Percentiles rank a stretch among this genome's conserved stretches.
These are phyloP conservation scores for Colletotrichum spaethianum DNA, from an alignment of 2,329 filamentous ascomycete genomes.

Conservation along the genomic window DNA sequence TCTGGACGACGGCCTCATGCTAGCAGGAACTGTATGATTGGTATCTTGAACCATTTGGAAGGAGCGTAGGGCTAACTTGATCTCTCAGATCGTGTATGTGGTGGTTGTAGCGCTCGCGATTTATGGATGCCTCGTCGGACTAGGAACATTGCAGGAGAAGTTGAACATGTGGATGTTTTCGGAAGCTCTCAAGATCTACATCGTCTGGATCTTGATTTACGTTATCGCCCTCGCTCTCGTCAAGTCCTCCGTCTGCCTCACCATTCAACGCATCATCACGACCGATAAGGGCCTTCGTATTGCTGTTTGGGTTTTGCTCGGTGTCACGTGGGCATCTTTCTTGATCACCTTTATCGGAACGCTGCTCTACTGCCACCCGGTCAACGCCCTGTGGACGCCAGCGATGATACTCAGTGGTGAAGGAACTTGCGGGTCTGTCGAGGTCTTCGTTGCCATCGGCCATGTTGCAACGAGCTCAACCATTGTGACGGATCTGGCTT, in stretches of 20 bases:
- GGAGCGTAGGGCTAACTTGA: background rate
- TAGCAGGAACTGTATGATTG: constrained; percentile 37
- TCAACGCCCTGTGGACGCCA: constrained; percentile 48
- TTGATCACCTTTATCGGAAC: constrained; percentile 50
- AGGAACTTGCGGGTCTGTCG: constrained; percentile 41
- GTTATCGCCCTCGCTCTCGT: constrained; percentile 44
- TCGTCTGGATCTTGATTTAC: constrained; percentile 48
- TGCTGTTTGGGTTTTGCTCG: constrained; percentile 42
- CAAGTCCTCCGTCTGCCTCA: constrained; percentile 54
- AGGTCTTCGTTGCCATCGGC: constrained; percentile 45
- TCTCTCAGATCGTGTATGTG: constrained; percentile 38
- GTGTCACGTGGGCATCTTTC: constrained; percentile 46
- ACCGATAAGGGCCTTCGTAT: constrained; percentile 43
- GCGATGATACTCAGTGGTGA: constrained; percentile 48
- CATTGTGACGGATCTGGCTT: constrained; percentile 51
- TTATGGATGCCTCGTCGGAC: constrained; percentile 42
- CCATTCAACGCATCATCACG: constrained; percentile 51
- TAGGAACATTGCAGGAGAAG: constrained; percentile 44
- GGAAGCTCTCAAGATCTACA: constrained; percentile 44
- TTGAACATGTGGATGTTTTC: constrained; percentile 45
- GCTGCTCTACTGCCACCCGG: constrained; percentile 51
- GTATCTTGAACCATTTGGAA: background rate
- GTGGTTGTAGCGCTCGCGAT: constrained; percentile 40
- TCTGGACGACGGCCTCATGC: constrained; percentile 42
- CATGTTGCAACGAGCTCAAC: constrained; percentile 50